Evolutionary conservation across 495 filamentous ascomycete species (phyloP).

Genomic region (Podospora sp.): DNA sequence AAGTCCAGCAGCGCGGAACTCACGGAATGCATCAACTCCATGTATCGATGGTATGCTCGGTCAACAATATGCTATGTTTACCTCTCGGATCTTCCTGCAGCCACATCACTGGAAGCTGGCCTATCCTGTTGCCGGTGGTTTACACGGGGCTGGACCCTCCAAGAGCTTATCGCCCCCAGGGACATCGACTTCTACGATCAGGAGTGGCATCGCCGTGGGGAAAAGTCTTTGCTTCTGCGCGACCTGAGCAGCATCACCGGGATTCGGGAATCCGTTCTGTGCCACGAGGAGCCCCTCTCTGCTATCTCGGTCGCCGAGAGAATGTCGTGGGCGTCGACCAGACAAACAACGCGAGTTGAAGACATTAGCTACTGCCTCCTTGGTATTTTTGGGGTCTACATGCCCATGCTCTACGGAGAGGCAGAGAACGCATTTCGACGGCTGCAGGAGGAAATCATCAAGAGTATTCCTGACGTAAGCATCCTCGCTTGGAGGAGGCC

Average conservation of each 20-base stretch:
- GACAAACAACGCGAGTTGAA: slow-evolving; percentile 6
- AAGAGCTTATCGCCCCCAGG: slow-evolving; percentile 43
- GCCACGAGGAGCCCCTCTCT: background rate
- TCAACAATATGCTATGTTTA: slow-evolving; percentile 38
- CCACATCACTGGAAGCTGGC: background rate
- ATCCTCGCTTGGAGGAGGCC: background rate
- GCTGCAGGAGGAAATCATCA: slow-evolving; percentile 5
- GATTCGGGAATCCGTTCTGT: background rate
- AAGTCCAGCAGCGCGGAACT: slow-evolving; percentile 47
- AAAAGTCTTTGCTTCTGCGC: slow-evolving; percentile 9
- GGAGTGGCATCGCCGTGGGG: slow-evolving; percentile 28
- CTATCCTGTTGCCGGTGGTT: slow-evolving; percentile 32
- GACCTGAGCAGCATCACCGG: background rate
- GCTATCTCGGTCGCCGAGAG: background rate
- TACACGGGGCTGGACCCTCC: slow-evolving; percentile 42
- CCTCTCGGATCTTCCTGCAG: slow-evolving; percentile 24
- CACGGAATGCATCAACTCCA: slow-evolving; percentile 50
- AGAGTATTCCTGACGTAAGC: background rate
- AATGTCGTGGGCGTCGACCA: background rate
- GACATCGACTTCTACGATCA: slow-evolving; percentile 37
- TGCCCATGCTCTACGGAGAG: slow-evolving; percentile 1
- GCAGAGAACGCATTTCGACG: background rate
- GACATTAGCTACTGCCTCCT: background rate
- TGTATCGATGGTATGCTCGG: slow-evolving; percentile 46
- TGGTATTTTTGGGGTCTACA: background rate